Conservation (phyloP, 192 early-diverging fungal genomes). For the Gigaspora rosea region DNA sequence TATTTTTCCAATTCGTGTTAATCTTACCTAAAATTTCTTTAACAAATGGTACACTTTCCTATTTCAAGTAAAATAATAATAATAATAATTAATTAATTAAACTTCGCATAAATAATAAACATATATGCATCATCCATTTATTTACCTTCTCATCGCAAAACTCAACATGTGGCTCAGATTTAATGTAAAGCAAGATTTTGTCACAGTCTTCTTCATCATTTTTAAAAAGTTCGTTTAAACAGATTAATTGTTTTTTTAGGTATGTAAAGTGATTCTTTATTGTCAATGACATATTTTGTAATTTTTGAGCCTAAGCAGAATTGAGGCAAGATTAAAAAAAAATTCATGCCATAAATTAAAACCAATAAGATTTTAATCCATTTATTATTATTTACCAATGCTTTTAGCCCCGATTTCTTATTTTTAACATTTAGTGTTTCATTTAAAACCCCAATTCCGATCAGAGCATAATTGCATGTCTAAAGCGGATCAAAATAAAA, state of each 20-base stretch:
- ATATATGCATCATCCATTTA: not conserved
- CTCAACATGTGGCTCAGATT: not conserved
- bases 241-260: not conserved
- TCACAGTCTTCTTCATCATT: not conserved
- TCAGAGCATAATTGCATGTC: slow-evolving; percentile 10
- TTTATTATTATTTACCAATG: slow-evolving; percentile 11
- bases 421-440: not conserved
- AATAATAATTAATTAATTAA: not conserved
- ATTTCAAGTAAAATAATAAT: no score
- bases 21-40: no score
- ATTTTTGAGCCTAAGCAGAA: not conserved
- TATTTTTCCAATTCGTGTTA: no score
- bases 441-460: not conserved
- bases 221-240: not conserved
- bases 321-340: not conserved
- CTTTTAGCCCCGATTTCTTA: slow-evolving; percentile 12
- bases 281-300: not conserved
- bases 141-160: not conserved
- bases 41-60: no score
- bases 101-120: not conserved
- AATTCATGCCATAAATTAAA: not conserved
- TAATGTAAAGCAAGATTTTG: not conserved
- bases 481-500: not conserved
- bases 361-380: not conserved
- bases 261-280: not conserved